phyloP scores from a whole-genome alignment of 768 basidiomycete species.

The Hygrocybe punicea region DNA sequence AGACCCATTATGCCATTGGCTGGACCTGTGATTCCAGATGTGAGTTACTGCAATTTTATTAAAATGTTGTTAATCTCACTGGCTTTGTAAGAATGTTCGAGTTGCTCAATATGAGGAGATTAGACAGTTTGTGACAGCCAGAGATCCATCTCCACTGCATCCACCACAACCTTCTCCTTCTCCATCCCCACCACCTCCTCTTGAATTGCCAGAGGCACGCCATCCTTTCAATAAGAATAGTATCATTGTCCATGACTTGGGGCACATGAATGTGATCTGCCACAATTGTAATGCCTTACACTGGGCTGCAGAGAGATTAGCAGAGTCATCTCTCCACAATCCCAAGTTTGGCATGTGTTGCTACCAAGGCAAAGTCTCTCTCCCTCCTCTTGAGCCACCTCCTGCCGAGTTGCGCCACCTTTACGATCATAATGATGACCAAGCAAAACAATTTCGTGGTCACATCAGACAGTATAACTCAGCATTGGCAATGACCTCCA shows the following conservation, averaged over 20 bases:
- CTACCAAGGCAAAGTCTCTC: slow-evolving; percentile 29
- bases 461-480: slow-evolving; percentile 36
- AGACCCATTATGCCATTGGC: too few species aligned
- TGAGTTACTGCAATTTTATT: neutral
- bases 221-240: slow-evolving; percentile 8
- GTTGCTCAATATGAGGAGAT: too few species aligned
- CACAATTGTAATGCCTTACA: slow-evolving; percentile 35
- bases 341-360: slow-evolving; percentile 39
- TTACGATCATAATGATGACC: slow-evolving; percentile 8
- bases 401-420: slow-evolving; percentile 26
- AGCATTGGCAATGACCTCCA: slow-evolving; percentile 34
- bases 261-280: slow-evolving; percentile 37
- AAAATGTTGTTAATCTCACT: too few species aligned
- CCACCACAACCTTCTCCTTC: too few species aligned
- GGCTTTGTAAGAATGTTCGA: neutral
- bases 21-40: neutral
- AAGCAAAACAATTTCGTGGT: slow-evolving; percentile 22
- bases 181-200: neutral
- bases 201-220: slow-evolving; percentile 8
- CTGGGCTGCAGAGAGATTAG: slow-evolving; percentile 30
- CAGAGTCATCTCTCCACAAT: slow-evolving; percentile 2
- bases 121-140: neutral
- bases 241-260: slow-evolving; percentile 25
- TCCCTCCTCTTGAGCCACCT: slow-evolving; percentile 19
- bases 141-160: neutral